Percentiles rank a stretch among this genome's conserved stretches.
Evolutionary conservation across 1,139 yeast species (phyloP).

Genomic region (Kodamaea sp.): DNA sequence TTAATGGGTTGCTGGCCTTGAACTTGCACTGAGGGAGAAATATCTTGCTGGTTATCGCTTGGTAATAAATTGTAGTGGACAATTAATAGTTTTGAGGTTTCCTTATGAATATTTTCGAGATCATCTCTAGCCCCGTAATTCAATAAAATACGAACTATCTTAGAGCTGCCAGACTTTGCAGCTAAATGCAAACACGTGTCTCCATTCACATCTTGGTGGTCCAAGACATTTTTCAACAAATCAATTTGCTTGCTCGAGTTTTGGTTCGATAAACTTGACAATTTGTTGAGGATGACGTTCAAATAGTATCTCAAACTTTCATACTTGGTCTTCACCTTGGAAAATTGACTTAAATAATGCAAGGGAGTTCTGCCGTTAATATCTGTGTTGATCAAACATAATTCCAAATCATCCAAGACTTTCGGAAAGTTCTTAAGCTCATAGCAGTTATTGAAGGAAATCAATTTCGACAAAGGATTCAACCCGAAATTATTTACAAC

Average conservation of each 20-base stretch:
- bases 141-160: conserved; percentile 41
- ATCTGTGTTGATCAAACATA: conserved; percentile 73
- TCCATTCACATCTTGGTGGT: conserved; percentile 69
- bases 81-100: conserved; percentile 38
- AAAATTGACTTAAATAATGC: conserved; percentile 68
- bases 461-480: conserved; percentile 80
- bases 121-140: conserved; percentile 52
- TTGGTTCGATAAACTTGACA: conserved; percentile 32
- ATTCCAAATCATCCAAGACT: conserved; percentile 68
- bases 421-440: conserved; percentile 75
- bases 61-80: conserved; percentile 27
- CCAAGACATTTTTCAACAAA: conserved; percentile 59
- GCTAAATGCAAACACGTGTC: conserved; percentile 72
- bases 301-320: conserved; percentile 45
- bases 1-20: neutral
- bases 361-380: conserved; percentile 70
- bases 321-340: conserved; percentile 51
- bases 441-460: conserved; percentile 84
- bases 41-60: conserved; percentile 7
- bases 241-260: conserved; percentile 36
- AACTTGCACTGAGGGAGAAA: conserved; percentile 1
- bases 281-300: conserved; percentile 38
- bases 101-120: conserved; percentile 41
- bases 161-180: conserved; percentile 41
- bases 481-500: conserved; percentile 76